Conservation (phyloP, 2,329 filamentous ascomycete genomes). For the Pleoardoris graminearum region DNA sequence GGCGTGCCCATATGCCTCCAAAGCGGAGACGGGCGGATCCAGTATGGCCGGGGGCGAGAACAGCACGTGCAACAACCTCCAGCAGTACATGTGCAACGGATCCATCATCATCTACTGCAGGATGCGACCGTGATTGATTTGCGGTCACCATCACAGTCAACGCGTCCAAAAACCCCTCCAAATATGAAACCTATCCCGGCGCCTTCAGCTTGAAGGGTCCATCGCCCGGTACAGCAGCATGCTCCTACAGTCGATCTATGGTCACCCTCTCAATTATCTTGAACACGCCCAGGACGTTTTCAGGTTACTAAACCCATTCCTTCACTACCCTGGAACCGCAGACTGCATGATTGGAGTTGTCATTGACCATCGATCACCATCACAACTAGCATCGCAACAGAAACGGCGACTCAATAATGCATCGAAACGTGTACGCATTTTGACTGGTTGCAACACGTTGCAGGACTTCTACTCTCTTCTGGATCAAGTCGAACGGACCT, state of each 20-base stretch:
- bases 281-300: too few relatives aligned
- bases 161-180: not conserved
- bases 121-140: not conserved
- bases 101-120: not conserved
- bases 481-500: constrained; percentile 28
- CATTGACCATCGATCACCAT: too few relatives aligned
- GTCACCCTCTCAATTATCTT: too few relatives aligned
- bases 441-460: constrained; percentile 24
- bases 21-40: not conserved
- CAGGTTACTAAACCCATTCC: too few relatives aligned
- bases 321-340: too few relatives aligned
- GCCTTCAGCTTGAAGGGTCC: too few relatives aligned
- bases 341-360: not conserved
- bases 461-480: constrained; percentile 34
- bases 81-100: too few relatives aligned
- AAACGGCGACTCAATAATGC: too few relatives aligned
- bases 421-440: not conserved
- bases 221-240: too few relatives aligned
- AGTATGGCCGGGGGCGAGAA: not conserved
- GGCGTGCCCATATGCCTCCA: not conserved
- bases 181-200: not conserved
- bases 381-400: too few relatives aligned
- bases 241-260: too few relatives aligned
- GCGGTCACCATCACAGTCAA: not conserved
- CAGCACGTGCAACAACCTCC: not conserved